A percentile compares a stretch with the other conserved stretches of the same genome.
These are phyloP conservation scores for Pseudomassariella vexata DNA, from an alignment of 2,329 filamentous ascomycete genomes.

Conservation along the genomic window DNA sequence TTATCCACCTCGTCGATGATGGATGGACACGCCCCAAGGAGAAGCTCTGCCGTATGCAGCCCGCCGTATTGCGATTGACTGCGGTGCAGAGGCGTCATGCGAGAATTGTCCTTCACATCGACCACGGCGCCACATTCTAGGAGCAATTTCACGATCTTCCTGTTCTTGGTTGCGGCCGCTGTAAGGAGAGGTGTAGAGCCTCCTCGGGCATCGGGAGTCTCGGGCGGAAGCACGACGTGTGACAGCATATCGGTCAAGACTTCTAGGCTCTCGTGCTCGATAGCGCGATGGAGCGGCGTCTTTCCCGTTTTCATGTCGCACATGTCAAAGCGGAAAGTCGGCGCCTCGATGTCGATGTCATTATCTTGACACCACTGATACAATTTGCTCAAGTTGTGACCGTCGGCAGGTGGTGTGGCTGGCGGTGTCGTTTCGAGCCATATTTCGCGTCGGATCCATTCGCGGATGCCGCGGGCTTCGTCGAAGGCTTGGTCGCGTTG, in stretches of 20 bases:
- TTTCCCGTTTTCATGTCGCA: conserved; percentile 13
- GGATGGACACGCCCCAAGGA: neutral
- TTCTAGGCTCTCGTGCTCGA: conserved; percentile 16
- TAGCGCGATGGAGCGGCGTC: conserved; percentile 20
- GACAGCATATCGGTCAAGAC: conserved; percentile 19
- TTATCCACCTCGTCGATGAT: conserved; percentile 1
- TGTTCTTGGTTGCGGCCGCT: conserved; percentile 1
- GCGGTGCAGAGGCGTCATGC: conserved; percentile 3
- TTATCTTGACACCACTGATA: conserved; percentile 21
- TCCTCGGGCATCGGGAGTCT: too few species aligned
- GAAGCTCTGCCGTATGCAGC: neutral
- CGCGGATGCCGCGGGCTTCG: conserved; percentile 18
- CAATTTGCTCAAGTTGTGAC: conserved; percentile 8
- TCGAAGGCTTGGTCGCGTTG: conserved; percentile 16
- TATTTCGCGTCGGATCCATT: conserved; percentile 15
- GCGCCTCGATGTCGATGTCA: conserved; percentile 18
- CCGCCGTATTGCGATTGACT: conserved; percentile 1
- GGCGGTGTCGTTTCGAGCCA: neutral
- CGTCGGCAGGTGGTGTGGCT: conserved; percentile 3
- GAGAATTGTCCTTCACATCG: neutral
- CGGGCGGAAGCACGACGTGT: too few species aligned
- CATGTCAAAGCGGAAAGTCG: conserved; percentile 17
- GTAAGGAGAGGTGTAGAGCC: conserved; percentile 3
- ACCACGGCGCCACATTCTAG: conserved; percentile 1
- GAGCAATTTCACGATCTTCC: neutral